Evolutionary conservation across 2,329 filamentous ascomycete genomes (phyloP).

Genomic region (Exophiala alcalophila): DNA sequence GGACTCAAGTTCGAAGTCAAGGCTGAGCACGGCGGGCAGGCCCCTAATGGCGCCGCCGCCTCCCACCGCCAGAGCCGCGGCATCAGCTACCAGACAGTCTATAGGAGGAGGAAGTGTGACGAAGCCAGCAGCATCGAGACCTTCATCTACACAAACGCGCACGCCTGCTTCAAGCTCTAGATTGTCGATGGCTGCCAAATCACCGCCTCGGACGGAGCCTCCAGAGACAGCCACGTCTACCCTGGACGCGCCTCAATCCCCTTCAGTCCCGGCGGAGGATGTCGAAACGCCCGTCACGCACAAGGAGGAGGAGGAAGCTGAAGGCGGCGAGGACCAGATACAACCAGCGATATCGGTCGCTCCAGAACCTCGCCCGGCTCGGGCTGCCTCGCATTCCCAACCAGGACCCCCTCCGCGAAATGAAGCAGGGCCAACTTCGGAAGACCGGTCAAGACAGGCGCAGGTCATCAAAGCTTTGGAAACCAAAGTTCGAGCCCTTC

Average conservation of each 20-base stretch:
- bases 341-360: background rate
- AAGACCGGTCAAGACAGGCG: conserved; percentile 23
- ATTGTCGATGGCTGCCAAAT: conserved; percentile 14
- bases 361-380: background rate
- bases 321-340: no score
- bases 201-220: conserved; percentile 4
- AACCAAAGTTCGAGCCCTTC: conserved; percentile 78
- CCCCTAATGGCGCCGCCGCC: conserved; percentile 67
- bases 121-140: conserved; percentile 31
- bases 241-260: conserved; percentile 9
- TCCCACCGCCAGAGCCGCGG: conserved; percentile 21
- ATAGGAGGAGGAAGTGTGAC: conserved; percentile 17
- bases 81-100: conserved; percentile 16
- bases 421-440: conserved; percentile 1
- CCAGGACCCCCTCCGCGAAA: conserved; percentile 1
- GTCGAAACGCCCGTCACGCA: background rate
- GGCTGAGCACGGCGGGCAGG: conserved; percentile 56
- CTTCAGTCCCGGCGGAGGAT: conserved; percentile 17
- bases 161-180: conserved; percentile 29
- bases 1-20: conserved; percentile 48
- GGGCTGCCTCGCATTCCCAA: background rate
- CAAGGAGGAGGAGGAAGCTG: conserved; percentile 2
- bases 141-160: conserved; percentile 41
- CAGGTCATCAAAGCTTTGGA: conserved; percentile 71
- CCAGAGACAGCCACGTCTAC: background rate